Percentiles rank a stretch among this genome's conserved stretches.
Conservation (phyloP, 73 alveolate species). For the Stentor roeselii region DNA sequence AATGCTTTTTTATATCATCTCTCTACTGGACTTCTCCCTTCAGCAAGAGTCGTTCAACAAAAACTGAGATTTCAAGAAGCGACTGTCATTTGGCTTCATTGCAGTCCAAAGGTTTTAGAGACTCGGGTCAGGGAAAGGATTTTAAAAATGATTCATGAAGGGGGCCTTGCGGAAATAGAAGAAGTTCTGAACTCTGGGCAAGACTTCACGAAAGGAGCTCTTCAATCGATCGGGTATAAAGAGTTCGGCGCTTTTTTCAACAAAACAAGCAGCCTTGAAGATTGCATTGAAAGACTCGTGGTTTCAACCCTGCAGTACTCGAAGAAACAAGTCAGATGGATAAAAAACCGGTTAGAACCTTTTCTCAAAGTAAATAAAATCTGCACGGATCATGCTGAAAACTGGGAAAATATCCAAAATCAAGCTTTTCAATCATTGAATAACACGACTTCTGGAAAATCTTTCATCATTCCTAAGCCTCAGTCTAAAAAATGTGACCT, state of each 20-base stretch:
- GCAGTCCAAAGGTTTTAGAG: constrained; percentile 48
- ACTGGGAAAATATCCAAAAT: not conserved
- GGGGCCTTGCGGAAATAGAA: constrained; percentile 59
- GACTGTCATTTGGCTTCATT: constrained; percentile 59
- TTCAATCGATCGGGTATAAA: constrained; percentile 78
- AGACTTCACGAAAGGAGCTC: constrained; percentile 65
- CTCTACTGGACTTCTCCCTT: constrained; percentile 37
- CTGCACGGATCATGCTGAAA: not conserved
- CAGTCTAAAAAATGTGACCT: not conserved
- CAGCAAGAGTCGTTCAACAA: constrained; percentile 33
- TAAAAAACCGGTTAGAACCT: constrained; percentile 31
- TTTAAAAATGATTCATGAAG: constrained; percentile 62
- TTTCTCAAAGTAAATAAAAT: not conserved
- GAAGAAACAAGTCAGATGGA: constrained; percentile 47
- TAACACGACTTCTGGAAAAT: not conserved
- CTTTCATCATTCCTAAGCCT: not conserved
- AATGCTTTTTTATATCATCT: constrained; percentile 47
- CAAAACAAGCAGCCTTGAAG: not conserved
- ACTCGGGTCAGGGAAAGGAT: constrained; percentile 54
- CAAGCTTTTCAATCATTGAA: not conserved
- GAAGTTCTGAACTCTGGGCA: constrained; percentile 30
- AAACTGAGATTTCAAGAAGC: constrained; percentile 50
- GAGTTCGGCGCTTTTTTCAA: constrained; percentile 60
- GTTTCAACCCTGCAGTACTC: constrained; percentile 45
- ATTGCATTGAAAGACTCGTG: constrained; percentile 37